Evolutionary conservation across 2,329 filamentous ascomycete genomes (phyloP), one percentile per base, ranked within the genome.

Genomic region (Talaromyces albobiverticillius): DNA sequence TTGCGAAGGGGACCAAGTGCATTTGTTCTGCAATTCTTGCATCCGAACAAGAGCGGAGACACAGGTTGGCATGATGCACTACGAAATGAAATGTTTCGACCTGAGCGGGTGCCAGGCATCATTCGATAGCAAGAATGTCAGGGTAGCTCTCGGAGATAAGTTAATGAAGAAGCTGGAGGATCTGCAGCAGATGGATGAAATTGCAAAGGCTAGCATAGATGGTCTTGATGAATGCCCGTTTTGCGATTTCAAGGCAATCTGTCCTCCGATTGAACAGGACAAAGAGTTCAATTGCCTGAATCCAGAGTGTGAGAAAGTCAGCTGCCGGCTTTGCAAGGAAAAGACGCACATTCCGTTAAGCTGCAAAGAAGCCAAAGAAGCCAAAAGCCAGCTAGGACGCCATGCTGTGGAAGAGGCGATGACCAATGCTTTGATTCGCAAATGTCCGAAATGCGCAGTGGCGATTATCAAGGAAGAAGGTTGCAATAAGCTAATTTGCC

Each of bases 401-500:
- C 87, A 87, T 59, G 70, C 77, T 3, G 82, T 95, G 26, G 90
- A 95, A 68, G 90, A 95, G 67, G 90, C 89, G 18, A 93, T 92
- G 87, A 90, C 88, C 2, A 79, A 81, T 14, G 90, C 90, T 1
- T 64, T 95, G 60, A 87, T 95, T 51, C 82, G 90, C 18, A 83
- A 77, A 25, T 95, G 90, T 51, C 67, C 76, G 57, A 77, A 76
- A 58, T 86, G 88, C 71, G 75, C 79, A n/a, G 82, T 83, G n/a
- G 83, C 85, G 0, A 94, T 93, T 62, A 81, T 95, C 67, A 95
- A 95, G 66, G 81, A 86, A 32, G 68, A 75, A 29, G 90, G 90
- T 2, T 95, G 90, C 74, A 95, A 95, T 73, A 92, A 92, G 71
- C 89, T 95, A 82, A 79, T 69, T 0, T 95, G 90, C 67, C 76